Percentiles rank a stretch among this genome's conserved stretches.
Conservation (phyloP, 345 rosid species). For the Arabidopsis arenosa region DNA sequence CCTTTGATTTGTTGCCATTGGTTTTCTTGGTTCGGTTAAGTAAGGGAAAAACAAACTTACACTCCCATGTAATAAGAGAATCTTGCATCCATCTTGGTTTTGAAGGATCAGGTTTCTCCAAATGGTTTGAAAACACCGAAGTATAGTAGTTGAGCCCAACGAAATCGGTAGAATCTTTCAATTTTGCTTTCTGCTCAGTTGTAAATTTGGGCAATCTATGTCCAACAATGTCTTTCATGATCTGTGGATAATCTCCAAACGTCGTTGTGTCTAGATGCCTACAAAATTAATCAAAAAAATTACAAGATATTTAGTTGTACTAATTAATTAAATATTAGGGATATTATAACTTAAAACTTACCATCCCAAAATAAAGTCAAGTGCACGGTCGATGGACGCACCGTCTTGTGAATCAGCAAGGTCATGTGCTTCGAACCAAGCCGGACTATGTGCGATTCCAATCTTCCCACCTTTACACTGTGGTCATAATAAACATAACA, state of each 20-base stretch:
- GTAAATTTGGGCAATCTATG: slow-evolving; percentile 55
- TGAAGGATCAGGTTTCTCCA: slow-evolving; percentile 20
- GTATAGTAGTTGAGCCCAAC: slow-evolving; percentile 57
- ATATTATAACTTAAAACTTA: background rate
- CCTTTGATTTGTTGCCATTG: no score
- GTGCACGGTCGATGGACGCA: slow-evolving; percentile 26
- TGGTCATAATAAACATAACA: background rate
- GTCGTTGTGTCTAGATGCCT: slow-evolving; percentile 52
- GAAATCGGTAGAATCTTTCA: slow-evolving; percentile 53
- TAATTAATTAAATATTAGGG: no score
- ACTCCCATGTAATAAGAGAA: slow-evolving; percentile 32
- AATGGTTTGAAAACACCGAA: slow-evolving; percentile 31
- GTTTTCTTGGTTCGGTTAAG: background rate
- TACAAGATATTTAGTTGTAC: no score
- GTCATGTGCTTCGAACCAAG: slow-evolving; percentile 46
- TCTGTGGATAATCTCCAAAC: slow-evolving; percentile 51
- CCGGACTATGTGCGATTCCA: slow-evolving; percentile 44
- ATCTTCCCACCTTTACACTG: slow-evolving; percentile 35
- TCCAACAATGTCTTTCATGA: slow-evolving; percentile 50
- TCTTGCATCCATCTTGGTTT: slow-evolving; percentile 46
- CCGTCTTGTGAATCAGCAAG: slow-evolving; percentile 12
- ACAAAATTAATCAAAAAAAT: background rate
- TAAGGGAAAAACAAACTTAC: slow-evolving; percentile 38
- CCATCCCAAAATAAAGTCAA: slow-evolving; percentile 46
- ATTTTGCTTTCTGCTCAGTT: slow-evolving; percentile 28